Percentiles rank a stretch among this genome's conserved stretches.
These are phyloP conservation scores for Yarrowia sp. DNA, from an alignment of 805 yeast species.

Conservation along the genomic window DNA sequence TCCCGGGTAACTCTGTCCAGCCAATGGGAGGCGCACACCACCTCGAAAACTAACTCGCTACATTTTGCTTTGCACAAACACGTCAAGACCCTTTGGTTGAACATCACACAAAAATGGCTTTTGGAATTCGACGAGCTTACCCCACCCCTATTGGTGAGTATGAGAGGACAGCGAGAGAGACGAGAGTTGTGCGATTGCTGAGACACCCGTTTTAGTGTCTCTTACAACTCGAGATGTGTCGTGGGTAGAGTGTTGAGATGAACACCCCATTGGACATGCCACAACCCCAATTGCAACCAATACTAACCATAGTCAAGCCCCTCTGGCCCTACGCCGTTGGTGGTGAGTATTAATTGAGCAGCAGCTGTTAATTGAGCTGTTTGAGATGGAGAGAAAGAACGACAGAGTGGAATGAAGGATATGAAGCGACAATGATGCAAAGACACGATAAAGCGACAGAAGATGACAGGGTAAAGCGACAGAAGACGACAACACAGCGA, in stretches of 20 bases:
- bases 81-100: conserved; percentile 38
- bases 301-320: conserved; percentile 58
- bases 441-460: neutral
- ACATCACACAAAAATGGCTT: conserved; percentile 39
- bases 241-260: neutral
- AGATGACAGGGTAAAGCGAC: neutral
- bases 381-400: too few species aligned
- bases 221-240: neutral
- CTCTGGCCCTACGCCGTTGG: conserved; percentile 91
- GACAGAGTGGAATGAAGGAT: neutral
- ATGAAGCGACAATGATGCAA: neutral
- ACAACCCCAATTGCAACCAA: neutral
- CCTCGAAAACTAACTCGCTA: conserved; percentile 33
- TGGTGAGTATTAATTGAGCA: conserved; percentile 58
- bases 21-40: conserved; percentile 38
- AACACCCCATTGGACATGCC: neutral
- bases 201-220: too few species aligned
- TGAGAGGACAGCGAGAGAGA: neutral
- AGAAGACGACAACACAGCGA: too few species aligned
- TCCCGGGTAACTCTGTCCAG: conserved; percentile 37
- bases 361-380: neutral
- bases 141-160: conserved; percentile 48
- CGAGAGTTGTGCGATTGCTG: too few species aligned
- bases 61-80: conserved; percentile 37
- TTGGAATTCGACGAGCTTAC: conserved; percentile 41